phyloP scores from a whole-genome alignment of 495 filamentous ascomycete genomes.

The Chlorociboria aeruginascens region DNA sequence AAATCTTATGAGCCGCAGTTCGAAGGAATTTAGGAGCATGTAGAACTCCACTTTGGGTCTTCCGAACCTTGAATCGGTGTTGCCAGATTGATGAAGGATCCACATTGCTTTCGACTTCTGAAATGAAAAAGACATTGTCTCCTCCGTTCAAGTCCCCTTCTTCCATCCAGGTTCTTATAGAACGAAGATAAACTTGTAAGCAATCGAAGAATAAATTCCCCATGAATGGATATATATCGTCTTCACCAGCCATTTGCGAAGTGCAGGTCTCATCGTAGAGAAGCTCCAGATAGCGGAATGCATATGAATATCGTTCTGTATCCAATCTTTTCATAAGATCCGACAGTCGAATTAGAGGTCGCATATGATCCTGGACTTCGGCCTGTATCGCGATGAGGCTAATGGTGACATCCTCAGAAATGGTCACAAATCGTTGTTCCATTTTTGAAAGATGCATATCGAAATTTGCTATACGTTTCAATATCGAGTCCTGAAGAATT shows the following conservation, averaged over 20 bases:
- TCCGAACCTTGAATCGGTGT: constrained; percentile 54
- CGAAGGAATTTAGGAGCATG: constrained; percentile 66
- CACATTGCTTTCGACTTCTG: constrained; percentile 38
- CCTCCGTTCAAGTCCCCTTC: constrained; percentile 52
- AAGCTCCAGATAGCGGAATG: constrained; percentile 44
- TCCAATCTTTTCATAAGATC: constrained; percentile 26
- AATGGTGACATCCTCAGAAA: constrained; percentile 32
- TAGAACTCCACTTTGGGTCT: constrained; percentile 38
- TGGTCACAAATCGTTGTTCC: constrained; percentile 31
- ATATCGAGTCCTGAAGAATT: constrained; percentile 32
- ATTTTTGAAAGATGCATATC: constrained; percentile 31
- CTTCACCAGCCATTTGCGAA: constrained; percentile 56
- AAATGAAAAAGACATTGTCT: constrained; percentile 66
- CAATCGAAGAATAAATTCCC: constrained; percentile 67
- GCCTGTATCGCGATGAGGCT: constrained; percentile 48
- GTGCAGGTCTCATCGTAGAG: constrained; percentile 57
- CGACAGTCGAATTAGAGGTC: constrained; percentile 43
- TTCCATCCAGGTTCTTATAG: constrained; percentile 78
- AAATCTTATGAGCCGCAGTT: constrained; percentile 53
- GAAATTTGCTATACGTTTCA: constrained; percentile 30
- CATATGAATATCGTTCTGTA: constrained; percentile 14
- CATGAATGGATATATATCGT: constrained; percentile 44
- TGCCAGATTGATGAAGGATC: constrained; percentile 62
- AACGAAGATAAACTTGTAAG: constrained; percentile 70
- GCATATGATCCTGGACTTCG: constrained; percentile 41